These are phyloP conservation scores for Penstemon eatonii DNA, from an alignment of 257 asterid genomes.

Conservation along the genomic window DNA sequence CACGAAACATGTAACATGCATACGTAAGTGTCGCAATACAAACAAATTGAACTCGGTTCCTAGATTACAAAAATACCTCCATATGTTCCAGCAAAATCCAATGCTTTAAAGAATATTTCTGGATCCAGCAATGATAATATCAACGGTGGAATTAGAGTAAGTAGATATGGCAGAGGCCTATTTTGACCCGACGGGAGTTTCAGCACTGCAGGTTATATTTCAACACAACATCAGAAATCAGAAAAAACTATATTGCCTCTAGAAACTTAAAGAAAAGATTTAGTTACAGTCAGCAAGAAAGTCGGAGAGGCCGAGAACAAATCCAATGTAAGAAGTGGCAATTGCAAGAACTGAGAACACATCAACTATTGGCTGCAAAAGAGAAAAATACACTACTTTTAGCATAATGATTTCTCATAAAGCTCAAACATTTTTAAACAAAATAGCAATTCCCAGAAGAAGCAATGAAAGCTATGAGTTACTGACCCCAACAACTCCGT, in stretches of 20 bases:
- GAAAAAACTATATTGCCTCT: background rate
- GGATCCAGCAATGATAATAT: constrained; percentile 75
- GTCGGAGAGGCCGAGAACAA: constrained; percentile 80
- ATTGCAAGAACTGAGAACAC: constrained; percentile 78
- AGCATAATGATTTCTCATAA: background rate
- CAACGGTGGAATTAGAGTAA: constrained; percentile 73
- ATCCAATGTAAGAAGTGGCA: constrained; percentile 80
- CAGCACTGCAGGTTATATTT: constrained; percentile 59
- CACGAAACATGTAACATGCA: constrained; percentile 3
- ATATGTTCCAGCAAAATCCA: constrained; percentile 94
- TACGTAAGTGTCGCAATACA: background rate
- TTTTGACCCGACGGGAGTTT: constrained; percentile 66
- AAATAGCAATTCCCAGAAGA: background rate
- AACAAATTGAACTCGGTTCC: too few relatives aligned
- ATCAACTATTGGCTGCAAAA: constrained; percentile 83
- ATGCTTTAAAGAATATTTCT: constrained; percentile 88
- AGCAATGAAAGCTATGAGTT: constrained; percentile 5
- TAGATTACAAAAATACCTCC: constrained; percentile 58
- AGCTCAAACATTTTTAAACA: background rate
- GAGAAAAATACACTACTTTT: background rate
- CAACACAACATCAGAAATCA: constrained; percentile 24
- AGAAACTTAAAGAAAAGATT: background rate
- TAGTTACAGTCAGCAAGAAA: constrained; percentile 83
- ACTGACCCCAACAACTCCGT: constrained; percentile 79
- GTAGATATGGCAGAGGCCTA: constrained; percentile 62